These are phyloP conservation scores for Luvunga scandens DNA, from an alignment of 345 rosid species.

Conservation along the genomic window DNA sequence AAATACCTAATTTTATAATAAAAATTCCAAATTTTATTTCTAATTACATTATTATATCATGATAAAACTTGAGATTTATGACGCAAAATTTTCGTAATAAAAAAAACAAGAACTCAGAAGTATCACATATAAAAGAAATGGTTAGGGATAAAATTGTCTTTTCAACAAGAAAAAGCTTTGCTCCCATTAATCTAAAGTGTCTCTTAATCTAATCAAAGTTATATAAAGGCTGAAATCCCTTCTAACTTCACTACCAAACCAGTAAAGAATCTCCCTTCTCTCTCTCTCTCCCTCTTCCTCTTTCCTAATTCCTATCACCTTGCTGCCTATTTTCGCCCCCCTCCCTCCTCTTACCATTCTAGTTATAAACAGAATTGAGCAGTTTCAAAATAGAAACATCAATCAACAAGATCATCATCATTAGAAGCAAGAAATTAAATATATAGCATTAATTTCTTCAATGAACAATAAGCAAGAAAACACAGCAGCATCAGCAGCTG, in stretches of 20 bases:
- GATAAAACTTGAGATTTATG: no score
- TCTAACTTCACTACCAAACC: slow-evolving; percentile 16
- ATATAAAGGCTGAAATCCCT: slow-evolving; percentile 30
- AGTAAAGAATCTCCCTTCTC: background rate
- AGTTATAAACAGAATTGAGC: background rate
- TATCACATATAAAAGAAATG: no score
- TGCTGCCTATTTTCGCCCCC: no score
- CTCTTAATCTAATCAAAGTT: slow-evolving; percentile 16
- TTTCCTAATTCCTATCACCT: no score
- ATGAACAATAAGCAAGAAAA: slow-evolving; percentile 23
- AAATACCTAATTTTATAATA: no score
- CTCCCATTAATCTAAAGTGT: background rate
- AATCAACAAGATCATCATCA: background rate
- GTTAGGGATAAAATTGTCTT: slow-evolving; percentile 20
- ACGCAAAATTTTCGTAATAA: no score
- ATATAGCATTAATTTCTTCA: background rate
- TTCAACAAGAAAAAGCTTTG: background rate
- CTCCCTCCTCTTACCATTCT: background rate
- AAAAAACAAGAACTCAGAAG: no score
- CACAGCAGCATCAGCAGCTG: background rate
- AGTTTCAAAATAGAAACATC: background rate
- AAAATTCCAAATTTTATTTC: no score
- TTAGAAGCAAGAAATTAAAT: background rate
- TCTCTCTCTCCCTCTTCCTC: background rate
- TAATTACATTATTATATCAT: no score